These are phyloP conservation scores for Hypoxylon sp. DNA, from an alignment of 2,329 filamentous ascomycete genomes.

Conservation along the genomic window DNA sequence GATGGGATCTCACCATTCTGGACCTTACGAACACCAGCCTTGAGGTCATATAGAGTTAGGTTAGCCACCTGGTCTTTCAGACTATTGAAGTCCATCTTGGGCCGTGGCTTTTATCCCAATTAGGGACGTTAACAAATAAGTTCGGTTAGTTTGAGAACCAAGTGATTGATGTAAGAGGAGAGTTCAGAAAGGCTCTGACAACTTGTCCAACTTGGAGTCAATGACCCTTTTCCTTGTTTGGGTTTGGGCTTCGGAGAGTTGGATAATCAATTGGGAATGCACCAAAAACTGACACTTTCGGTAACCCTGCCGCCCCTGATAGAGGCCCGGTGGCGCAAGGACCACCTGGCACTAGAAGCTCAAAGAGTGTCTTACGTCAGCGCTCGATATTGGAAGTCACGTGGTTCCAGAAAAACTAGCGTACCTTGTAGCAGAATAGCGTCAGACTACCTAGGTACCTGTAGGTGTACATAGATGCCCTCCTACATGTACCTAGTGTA, in stretches of 20 bases:
- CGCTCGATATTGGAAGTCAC: conserved; percentile 1
- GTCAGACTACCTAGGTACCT: too few relatives aligned
- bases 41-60: conserved; percentile 93
- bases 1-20: conserved; percentile 84
- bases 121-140: conserved; percentile 18
- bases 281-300: conserved; percentile 34
- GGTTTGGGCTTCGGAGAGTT: conserved; percentile 16
- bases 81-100: conserved; percentile 85
- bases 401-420: background rate
- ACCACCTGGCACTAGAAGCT: conserved; percentile 17
- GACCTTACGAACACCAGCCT: conserved; percentile 93
- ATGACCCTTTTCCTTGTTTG: conserved; percentile 11
- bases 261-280: conserved; percentile 19
- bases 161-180: background rate
- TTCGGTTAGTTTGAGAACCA: conserved; percentile 8
- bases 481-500: too few relatives aligned
- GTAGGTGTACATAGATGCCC: background rate
- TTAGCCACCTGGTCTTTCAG: conserved; percentile 90
- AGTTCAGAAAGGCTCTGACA: background rate
- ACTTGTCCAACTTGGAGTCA: background rate
- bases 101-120: conserved; percentile 30
- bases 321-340: conserved; percentile 25
- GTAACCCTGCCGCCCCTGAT: conserved; percentile 30
- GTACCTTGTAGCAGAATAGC: too few relatives aligned
- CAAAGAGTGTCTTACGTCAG: conserved; percentile 10